phyloP scores from a whole-genome alignment of 2,329 filamentous ascomycete species.

The Monosporascus sp. region DNA sequence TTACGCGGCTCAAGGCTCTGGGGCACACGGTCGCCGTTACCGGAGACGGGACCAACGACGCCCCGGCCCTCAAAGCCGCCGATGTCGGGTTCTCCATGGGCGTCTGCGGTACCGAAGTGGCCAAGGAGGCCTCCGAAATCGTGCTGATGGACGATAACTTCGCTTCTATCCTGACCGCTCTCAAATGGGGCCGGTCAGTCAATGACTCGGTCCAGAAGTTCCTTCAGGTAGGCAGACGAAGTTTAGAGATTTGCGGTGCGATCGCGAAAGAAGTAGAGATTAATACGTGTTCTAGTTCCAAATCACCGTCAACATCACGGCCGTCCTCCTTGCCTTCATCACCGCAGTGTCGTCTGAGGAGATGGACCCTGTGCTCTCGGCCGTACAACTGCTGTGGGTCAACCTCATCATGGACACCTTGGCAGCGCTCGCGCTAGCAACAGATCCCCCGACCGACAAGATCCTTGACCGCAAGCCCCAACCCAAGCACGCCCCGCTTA shows the following conservation, averaged over 20 bases:
- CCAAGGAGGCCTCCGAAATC: constrained; percentile 64
- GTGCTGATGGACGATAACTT: constrained; percentile 66
- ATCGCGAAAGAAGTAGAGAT: background rate
- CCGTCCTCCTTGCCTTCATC: constrained; percentile 60
- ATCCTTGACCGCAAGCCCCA: constrained; percentile 51
- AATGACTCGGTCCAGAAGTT: constrained; percentile 67
- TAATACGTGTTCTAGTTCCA: constrained; percentile 41
- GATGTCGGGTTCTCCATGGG: constrained; percentile 68
- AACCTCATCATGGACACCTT: constrained; percentile 69
- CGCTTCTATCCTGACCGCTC: constrained; percentile 58
- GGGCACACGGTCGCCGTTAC: constrained; percentile 61
- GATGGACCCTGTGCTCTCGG: constrained; percentile 56
- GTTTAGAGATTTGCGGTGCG: background rate
- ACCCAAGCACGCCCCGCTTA: constrained; percentile 64
- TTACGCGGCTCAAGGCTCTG: constrained; percentile 54
- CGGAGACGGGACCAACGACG: constrained; percentile 64
- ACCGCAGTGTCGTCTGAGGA: constrained; percentile 53
- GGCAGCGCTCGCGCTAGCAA: constrained; percentile 59
- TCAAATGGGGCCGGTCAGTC: constrained; percentile 64
- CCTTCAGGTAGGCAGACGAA: constrained; percentile 41
- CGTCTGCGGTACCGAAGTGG: constrained; percentile 60
- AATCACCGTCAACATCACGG: constrained; percentile 67
- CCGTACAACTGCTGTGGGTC: constrained; percentile 64
- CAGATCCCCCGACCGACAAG: constrained; percentile 53
- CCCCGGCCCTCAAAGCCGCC: constrained; percentile 58